phyloP scores from a whole-genome alignment of 2,329 filamentous ascomycete genomes.

The Aureobasidium sp. region DNA sequence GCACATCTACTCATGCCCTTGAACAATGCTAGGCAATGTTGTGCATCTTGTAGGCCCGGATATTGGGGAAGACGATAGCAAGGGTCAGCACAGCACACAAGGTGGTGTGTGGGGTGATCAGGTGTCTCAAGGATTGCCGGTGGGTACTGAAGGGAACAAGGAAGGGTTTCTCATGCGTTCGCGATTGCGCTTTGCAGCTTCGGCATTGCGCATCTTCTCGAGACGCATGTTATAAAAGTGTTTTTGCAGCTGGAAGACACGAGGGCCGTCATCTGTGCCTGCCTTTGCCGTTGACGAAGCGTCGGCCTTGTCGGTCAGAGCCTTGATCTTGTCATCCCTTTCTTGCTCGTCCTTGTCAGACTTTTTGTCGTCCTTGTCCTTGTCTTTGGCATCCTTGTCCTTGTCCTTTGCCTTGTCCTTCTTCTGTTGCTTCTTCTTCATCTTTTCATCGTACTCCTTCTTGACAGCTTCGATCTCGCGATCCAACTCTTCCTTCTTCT shows the following conservation, averaged over 20 bases:
- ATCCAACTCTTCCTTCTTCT: constrained; percentile 41
- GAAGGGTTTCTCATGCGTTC: constrained; percentile 71
- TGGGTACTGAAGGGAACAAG: constrained; percentile 80
- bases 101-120: too few species aligned
- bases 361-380: constrained; percentile 58
- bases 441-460: constrained; percentile 42
- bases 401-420: constrained; percentile 34
- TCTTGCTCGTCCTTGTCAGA: constrained; percentile 55
- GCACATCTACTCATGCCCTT: constrained; percentile 82
- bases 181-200: constrained; percentile 69
- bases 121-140: constrained; percentile 29
- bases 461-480: constrained; percentile 41
- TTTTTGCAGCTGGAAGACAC: constrained; percentile 76
- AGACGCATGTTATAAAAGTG: constrained; percentile 81
- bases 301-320: constrained; percentile 30
- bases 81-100: constrained; percentile 53
- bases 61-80: constrained; percentile 83
- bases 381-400: constrained; percentile 56
- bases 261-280: constrained; percentile 54
- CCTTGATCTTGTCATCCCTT: constrained; percentile 49
- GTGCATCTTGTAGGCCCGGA: constrained; percentile 87
- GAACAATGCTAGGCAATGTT: constrained; percentile 96
- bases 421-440: constrained; percentile 33
- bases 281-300: constrained; percentile 29
- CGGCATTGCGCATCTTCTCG: constrained; percentile 67